Conservation (phyloP, 176 grass and related monocot genomes). For the Pontederia paniculata region DNA sequence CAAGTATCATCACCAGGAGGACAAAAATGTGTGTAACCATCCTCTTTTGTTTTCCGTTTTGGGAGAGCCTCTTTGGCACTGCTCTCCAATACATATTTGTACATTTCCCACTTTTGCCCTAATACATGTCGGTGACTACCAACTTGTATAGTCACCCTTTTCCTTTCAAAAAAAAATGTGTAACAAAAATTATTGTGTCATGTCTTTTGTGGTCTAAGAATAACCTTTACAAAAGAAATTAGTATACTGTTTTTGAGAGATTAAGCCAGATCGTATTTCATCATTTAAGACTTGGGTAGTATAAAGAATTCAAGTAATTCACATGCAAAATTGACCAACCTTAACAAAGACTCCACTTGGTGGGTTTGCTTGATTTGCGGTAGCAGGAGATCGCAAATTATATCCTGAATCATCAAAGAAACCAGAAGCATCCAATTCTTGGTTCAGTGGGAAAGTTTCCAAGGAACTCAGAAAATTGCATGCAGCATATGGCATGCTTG, state of each 20-base stretch:
- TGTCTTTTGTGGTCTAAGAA: too few relatives aligned
- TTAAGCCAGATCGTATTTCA: background rate
- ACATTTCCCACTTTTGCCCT: too few relatives aligned
- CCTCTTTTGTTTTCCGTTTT: too few relatives aligned
- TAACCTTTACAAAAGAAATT: too few relatives aligned
- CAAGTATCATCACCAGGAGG: too few relatives aligned
- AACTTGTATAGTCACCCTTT: too few relatives aligned
- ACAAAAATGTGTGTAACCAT: too few relatives aligned
- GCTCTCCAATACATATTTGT: too few relatives aligned
- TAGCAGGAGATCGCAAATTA: slow-evolving; percentile 45
- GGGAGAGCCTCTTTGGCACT: too few relatives aligned
- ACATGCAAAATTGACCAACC: slow-evolving; percentile 18
- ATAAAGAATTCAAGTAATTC: background rate
- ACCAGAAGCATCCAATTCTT: slow-evolving; percentile 39
- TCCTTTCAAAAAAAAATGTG: too few relatives aligned
- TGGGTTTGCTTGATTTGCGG: slow-evolving; percentile 49
- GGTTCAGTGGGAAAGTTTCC: slow-evolving; percentile 58
- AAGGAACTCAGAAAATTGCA: slow-evolving; percentile 73
- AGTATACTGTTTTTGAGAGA: background rate
- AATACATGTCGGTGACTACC: too few relatives aligned
- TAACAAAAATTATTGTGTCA: too few relatives aligned
- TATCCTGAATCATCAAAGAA: slow-evolving; percentile 69
- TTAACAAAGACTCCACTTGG: slow-evolving; percentile 68
- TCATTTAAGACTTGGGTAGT: background rate
- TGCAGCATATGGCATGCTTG: slow-evolving; percentile 44